Evolutionary conservation across 768 basidiomycete genomes (phyloP).

Genomic region (Russula sp.): DNA sequence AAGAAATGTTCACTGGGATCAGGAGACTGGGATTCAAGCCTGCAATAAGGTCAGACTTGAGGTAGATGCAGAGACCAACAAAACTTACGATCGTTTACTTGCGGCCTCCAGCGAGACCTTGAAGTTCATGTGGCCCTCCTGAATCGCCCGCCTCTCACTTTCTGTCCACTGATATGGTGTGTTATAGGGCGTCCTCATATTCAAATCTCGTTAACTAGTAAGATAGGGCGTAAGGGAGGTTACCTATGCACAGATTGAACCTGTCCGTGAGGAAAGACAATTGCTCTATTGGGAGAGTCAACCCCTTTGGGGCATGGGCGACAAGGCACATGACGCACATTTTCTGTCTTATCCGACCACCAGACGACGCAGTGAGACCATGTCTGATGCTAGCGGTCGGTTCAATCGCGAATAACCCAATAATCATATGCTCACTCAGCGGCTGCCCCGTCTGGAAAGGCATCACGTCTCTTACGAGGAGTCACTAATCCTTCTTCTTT

Average conservation of each 20-base stretch:
- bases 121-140: constrained; percentile 2
- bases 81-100: constrained; percentile 3
- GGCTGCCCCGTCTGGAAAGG: background rate
- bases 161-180: constrained; percentile 2
- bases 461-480: constrained; percentile 12
- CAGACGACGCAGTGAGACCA: background rate
- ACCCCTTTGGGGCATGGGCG: background rate
- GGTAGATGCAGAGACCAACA: background rate
- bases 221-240: background rate
- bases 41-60: background rate
- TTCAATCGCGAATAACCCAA: background rate
- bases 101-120: constrained; percentile 8
- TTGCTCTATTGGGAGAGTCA: background rate
- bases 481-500: background rate
- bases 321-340: background rate
- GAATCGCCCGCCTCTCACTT: constrained; percentile 2
- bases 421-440: background rate
- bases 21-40: background rate
- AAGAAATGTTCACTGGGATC: constrained; percentile 2
- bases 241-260: background rate
- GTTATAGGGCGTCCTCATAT: background rate
- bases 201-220: background rate
- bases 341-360: background rate
- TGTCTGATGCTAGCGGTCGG: background rate
- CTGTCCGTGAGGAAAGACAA: background rate